phyloP scores from a whole-genome alignment of 2,329 filamentous ascomycete genomes.

The Colletotrichum theobromicola region DNA sequence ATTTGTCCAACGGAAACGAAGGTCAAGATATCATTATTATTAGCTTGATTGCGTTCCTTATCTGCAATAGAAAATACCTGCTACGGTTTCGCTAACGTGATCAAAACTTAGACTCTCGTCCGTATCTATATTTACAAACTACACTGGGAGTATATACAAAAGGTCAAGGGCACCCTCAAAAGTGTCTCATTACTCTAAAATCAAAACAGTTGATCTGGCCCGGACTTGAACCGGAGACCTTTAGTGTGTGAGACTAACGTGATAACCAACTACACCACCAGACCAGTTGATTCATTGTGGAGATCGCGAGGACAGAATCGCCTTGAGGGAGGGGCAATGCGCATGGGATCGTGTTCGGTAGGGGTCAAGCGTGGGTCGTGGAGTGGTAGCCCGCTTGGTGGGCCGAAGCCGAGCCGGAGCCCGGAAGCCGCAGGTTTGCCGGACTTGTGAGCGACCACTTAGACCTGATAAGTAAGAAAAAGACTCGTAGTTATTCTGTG shows the following conservation, averaged over 20 bases:
- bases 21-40: no score
- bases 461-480: not conserved
- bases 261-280: slow-evolving; percentile 50
- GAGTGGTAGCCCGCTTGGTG: not conserved
- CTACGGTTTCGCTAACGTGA: no score
- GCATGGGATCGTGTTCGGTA: not conserved
- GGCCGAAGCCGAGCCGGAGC: not conserved
- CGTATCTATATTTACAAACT: no score
- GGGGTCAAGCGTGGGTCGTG: not conserved
- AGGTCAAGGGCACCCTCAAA: not conserved
- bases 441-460: not conserved
- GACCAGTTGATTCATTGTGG: not conserved
- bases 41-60: no score
- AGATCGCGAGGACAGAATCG: not conserved
- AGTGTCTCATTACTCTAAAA: not conserved
- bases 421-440: not conserved
- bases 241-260: slow-evolving; percentile 50
- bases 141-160: no score
- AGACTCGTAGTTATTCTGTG: not conserved
- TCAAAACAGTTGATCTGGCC: not conserved
- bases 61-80: no score
- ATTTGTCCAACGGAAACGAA: no score
- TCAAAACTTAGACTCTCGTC: no score
- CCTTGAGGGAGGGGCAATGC: not conserved
- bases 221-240: slow-evolving; percentile 23